These are phyloP conservation scores for Aspergillus bombycis DNA, from an alignment of 2,329 filamentous ascomycete species.

Conservation along the genomic window DNA sequence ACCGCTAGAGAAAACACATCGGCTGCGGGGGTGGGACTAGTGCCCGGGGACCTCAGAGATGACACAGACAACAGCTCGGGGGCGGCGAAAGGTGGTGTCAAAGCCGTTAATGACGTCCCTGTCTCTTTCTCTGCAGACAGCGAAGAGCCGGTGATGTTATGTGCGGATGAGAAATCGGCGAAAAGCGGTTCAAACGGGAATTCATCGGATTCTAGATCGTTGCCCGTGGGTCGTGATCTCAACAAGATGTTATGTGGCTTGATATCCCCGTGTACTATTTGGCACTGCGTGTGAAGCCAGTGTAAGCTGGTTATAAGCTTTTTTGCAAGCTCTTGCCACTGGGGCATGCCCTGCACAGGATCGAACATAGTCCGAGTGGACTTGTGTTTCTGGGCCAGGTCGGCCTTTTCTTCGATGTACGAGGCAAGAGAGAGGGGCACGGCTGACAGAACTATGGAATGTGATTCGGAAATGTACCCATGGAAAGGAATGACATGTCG, in stretches of 20 bases:
- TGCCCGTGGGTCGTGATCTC: constrained; percentile 20
- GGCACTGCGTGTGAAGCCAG: constrained; percentile 47
- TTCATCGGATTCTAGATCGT: constrained; percentile 5
- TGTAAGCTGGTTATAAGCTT: constrained; percentile 45
- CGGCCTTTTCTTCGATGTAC: constrained; percentile 44
- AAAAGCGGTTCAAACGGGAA: constrained; percentile 47
- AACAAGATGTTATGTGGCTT: constrained; percentile 52
- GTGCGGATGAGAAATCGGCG: constrained; percentile 50
- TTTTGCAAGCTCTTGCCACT: constrained; percentile 46
- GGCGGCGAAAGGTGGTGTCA: constrained; percentile 50
- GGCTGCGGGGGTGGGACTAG: constrained; percentile 41
- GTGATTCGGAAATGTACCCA: constrained; percentile 43
- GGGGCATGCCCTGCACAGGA: constrained; percentile 44
- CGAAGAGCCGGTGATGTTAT: constrained; percentile 19
- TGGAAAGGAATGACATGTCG: constrained; percentile 49
- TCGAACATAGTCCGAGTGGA: constrained; percentile 50
- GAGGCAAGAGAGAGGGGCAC: constrained; percentile 46
- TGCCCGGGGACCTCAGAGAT: constrained; percentile 38
- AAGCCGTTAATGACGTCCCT: constrained; percentile 38
- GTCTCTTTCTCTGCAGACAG: constrained; percentile 19
- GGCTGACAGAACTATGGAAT: constrained; percentile 50
- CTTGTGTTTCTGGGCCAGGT: constrained; percentile 30
- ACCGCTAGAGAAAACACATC: constrained; percentile 52
- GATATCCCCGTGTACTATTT: constrained; percentile 52
- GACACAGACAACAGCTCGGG: constrained; percentile 46